phyloP scores from a whole-genome alignment of 2,329 filamentous ascomycete species.

The Fusarium pilosicola region DNA sequence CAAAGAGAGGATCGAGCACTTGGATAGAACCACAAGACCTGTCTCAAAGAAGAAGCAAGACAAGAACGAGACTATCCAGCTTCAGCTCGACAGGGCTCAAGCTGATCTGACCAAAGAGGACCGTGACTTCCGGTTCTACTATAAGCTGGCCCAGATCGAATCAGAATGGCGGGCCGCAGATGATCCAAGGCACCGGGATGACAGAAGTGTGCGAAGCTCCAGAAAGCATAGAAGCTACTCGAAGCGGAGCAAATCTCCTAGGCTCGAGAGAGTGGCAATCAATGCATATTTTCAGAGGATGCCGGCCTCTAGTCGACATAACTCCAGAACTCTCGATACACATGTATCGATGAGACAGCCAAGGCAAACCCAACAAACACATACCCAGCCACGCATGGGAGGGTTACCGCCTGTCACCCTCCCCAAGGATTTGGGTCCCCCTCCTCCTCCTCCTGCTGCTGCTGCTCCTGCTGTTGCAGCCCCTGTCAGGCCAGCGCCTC shows the following conservation, averaged over 20 bases:
- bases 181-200: conserved; percentile 32
- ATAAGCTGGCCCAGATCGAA: conserved; percentile 58
- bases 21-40: conserved; percentile 48
- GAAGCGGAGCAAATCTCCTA: conserved; percentile 40
- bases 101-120: conserved; percentile 50
- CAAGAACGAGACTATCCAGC: conserved; percentile 51
- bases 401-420: conserved; percentile 4
- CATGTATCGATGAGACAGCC: conserved; percentile 19
- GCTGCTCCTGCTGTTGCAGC: background rate
- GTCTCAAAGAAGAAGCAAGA: conserved; percentile 53
- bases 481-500: background rate
- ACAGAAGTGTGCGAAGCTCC: conserved; percentile 32
- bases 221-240: conserved; percentile 27
- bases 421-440: background rate
- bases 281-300: conserved; percentile 58
- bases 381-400: background rate
- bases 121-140: conserved; percentile 52
- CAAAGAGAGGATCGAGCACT: conserved; percentile 49
- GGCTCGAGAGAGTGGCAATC: conserved; percentile 53
- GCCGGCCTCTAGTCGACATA: conserved; percentile 48
- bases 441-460: background rate
- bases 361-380: conserved; percentile 4
- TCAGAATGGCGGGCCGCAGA: conserved; percentile 48
- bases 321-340: conserved; percentile 43
- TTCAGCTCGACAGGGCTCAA: conserved; percentile 55